Evolutionary conservation across 768 basidiomycete species (phyloP), one percentile per base, ranked within the genome.

Genomic region (Asterophora lycoperdoides): DNA sequence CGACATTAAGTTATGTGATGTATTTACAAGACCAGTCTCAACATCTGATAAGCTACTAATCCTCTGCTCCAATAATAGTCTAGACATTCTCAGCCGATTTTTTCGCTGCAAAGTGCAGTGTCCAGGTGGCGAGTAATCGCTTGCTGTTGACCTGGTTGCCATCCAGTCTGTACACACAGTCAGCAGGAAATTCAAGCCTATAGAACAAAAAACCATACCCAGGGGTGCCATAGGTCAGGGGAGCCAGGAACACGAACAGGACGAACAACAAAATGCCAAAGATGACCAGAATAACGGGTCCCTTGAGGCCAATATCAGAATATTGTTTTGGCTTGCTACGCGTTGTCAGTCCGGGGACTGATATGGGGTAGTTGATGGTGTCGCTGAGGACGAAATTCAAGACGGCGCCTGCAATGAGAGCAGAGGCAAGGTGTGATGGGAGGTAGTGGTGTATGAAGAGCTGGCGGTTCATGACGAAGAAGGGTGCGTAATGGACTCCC

Each of bases 381-480:
- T 96, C 94, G 30, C 89, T 89, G 42, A 94, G 67, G 49, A 95
- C 76, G 63, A 93, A 97, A 70, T 88, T 89, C 58, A 98, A 74
- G 14, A 96, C 87, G 5, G 92, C 80, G 36, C 96, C 96, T 34
- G 95, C 93, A 49, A 97, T 82, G 49, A 98, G 76, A 10, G 93
- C 86, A 11, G 92, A 94, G 10, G 89, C 86, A 35, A 99, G 77
- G 64, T 99, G 96, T 0, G 95, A 95, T 11, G 95, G 95, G 3
- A 99, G 84, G 66, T 99, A 99, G 66, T 96, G 94, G 65, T 99
- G 96, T 19, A 99, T 73, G 78, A 99, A 99, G 36, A 94, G 77
- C 61, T 99, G 96, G 33, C 96, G 89, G 61, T 79, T 86, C 92
- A 99, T 95, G 20, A 97, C 76, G 84, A 91, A 99, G 79, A 98